phyloP scores from a whole-genome alignment of 2,329 filamentous ascomycete species.

The Colletotrichum lentis region DNA sequence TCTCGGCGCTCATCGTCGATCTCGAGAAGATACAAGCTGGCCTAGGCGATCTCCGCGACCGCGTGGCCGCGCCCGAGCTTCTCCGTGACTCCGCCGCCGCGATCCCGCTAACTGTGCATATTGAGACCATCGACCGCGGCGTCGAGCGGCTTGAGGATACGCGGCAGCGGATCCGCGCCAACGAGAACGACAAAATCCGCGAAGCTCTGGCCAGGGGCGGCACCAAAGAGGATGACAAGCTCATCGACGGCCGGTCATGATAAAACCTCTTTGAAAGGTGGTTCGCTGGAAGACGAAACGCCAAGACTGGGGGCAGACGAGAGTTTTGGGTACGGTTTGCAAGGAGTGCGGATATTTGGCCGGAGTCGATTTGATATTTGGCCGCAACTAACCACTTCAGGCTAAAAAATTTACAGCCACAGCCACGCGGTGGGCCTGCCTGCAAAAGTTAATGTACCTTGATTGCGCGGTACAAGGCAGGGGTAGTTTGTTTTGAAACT shows the following conservation, averaged over 20 bases:
- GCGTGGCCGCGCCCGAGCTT: constrained; percentile 72
- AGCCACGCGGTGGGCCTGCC: no score
- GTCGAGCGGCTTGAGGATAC: constrained; percentile 75
- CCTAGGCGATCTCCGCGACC: constrained; percentile 74
- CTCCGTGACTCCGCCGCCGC: constrained; percentile 56
- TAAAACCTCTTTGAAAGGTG: background rate
- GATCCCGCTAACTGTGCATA: constrained; percentile 75
- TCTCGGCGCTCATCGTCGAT: constrained; percentile 75
- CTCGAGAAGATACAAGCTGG: constrained; percentile 76
- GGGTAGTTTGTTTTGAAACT: no score
- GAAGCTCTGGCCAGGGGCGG: constrained; percentile 60
- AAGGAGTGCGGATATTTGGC: no score
- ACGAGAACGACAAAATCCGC: constrained; percentile 66
- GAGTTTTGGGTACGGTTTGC: background rate
- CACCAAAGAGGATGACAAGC: constrained; percentile 50
- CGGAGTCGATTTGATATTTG: no score
- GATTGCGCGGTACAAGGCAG: no score
- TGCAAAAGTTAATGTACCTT: no score
- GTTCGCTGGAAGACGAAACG: background rate
- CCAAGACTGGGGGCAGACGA: constrained; percentile 19
- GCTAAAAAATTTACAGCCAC: no score
- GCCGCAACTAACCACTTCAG: no score
- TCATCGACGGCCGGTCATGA: constrained; percentile 51
- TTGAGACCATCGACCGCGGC: constrained; percentile 76
- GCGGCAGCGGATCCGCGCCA: constrained; percentile 64